Base-by-base conservation (phyloP, 345 rosid species). In the Gossypium australe region DNA sequence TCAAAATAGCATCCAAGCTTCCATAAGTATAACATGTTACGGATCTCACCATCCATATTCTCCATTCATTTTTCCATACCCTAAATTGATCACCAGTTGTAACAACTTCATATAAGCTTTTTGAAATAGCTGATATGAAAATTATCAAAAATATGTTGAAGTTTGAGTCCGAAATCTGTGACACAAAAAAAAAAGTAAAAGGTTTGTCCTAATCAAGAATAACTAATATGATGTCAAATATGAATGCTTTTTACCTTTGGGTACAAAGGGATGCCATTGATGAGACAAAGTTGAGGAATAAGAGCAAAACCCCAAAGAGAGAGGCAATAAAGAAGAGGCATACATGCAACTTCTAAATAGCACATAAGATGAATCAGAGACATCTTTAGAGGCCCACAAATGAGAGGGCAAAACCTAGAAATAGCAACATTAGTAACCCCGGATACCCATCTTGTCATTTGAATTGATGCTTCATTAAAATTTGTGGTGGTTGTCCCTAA, bases 21-120 rank as follows among this genome's bases (percentile, higher is more conserved):
- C 86, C 87, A 38, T 80, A 80, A 0, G 69, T 13, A 6, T 48
- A 12, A 11, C 66, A 9, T 7, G 88, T 80, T 0, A 82, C 77
- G 4, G 86, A 22, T 55, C 66, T 85, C 7, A 87, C 82, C 84
- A 85, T 83, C 88, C 87, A 85, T 18, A 71, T 70, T 34, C 83
- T 77, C 22, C 71, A 70, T 44, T 85, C 88, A 16, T 83, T 78
- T 55, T 18, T 52, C 83, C 77, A 77, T 48, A 18, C 60, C 12
- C 45, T 24, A 18, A 82, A 17, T 10, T 83, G 22, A 4, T 79
- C 79, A 14, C 80, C 87, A 0, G 49, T 25, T 22, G 6, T 3
- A 1, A 85, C 16, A 7, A 85, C 77, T 48, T 87, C 87, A 0
- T 58, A 14, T 14, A 84, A 25, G 17, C 81, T 81, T 56, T 75